Evolutionary conservation across 331 rosid genomes (phyloP).

Genomic region (Dryas integrifolia): DNA sequence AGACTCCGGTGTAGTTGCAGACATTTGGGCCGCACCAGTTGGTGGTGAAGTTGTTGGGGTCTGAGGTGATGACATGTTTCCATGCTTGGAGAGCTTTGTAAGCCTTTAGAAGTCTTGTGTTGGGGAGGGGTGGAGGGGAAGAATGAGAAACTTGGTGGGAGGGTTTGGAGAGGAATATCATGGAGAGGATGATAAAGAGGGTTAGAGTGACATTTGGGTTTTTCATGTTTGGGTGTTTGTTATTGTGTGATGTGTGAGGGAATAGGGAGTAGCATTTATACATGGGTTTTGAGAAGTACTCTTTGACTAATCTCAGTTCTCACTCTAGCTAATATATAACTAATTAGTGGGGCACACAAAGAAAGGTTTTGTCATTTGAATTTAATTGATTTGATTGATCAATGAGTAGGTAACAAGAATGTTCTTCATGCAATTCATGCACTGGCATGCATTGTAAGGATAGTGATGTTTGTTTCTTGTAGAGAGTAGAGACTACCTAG

Average conservation of each 20-base stretch:
- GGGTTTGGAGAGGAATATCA: constrained; percentile 36
- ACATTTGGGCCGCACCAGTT: constrained; percentile 71
- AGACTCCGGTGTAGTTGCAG: constrained; percentile 80
- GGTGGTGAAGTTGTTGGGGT: constrained; percentile 59
- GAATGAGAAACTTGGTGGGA: constrained; percentile 39
- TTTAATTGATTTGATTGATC: constrained; percentile 25
- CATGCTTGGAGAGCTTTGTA: constrained; percentile 77
- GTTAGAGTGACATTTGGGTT: constrained; percentile 12
- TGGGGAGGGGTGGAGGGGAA: constrained; percentile 28
- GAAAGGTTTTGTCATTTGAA: background rate
- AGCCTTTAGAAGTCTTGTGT: constrained; percentile 69
- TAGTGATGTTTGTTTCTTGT: constrained; percentile 15
- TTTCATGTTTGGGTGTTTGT: constrained; percentile 21
- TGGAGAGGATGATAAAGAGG: background rate
- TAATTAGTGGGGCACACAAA: constrained; percentile 5
- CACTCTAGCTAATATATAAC: background rate
- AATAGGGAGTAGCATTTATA: constrained; percentile 22
- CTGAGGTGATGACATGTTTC: constrained; percentile 66
- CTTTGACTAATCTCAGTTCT: constrained; percentile 19
- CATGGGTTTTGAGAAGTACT: constrained; percentile 12
- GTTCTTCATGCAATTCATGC: constrained; percentile 8
- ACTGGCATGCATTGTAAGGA: constrained; percentile 14
- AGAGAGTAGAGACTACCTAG: constrained; percentile 1
- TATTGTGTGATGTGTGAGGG: background rate
- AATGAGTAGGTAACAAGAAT: constrained; percentile 22